These are phyloP conservation scores for Geotrichum cucujoidarum DNA, from an alignment of 1,139 yeast genomes.

Conservation along the genomic window DNA sequence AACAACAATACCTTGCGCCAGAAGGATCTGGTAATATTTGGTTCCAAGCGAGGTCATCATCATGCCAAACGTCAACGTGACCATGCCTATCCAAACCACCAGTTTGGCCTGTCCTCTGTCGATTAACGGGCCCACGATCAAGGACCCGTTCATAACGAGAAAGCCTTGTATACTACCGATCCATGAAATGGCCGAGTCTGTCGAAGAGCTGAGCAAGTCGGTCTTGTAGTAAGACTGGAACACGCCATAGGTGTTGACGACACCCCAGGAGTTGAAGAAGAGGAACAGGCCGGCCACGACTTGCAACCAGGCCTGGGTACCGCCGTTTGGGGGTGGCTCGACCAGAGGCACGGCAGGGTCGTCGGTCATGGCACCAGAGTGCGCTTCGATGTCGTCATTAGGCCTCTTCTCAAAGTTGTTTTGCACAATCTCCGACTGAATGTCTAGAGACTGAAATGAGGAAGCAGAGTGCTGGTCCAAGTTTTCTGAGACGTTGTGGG, in stretches of 20 bases:
- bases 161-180: slow-evolving; percentile 56
- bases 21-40: slow-evolving; percentile 50
- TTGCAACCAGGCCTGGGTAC: slow-evolving; percentile 33
- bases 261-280: slow-evolving; percentile 52
- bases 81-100: slow-evolving; percentile 44
- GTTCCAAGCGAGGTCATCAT: slow-evolving; percentile 50
- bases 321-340: slow-evolving; percentile 31
- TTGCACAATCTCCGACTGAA: too few species aligned
- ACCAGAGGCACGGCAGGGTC: slow-evolving; percentile 1
- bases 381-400: too few species aligned
- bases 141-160: slow-evolving; percentile 50
- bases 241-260: slow-evolving; percentile 57
- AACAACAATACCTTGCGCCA: slow-evolving; percentile 51
- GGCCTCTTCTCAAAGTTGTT: too few species aligned
- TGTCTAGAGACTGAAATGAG: too few species aligned
- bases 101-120: slow-evolving; percentile 40
- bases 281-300: slow-evolving; percentile 43
- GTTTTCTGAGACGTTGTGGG: too few species aligned
- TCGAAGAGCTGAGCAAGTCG: slow-evolving; percentile 42
- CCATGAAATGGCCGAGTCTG: slow-evolving; percentile 53
- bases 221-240: slow-evolving; percentile 53
- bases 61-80: slow-evolving; percentile 42
- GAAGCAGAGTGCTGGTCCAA: too few species aligned
- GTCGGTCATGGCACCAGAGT: too few species aligned
- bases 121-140: slow-evolving; percentile 57